Evolutionary conservation across 768 basidiomycete species (phyloP), one percentile per base, ranked within the genome.

Genomic region (Tephrocybe sp.): DNA sequence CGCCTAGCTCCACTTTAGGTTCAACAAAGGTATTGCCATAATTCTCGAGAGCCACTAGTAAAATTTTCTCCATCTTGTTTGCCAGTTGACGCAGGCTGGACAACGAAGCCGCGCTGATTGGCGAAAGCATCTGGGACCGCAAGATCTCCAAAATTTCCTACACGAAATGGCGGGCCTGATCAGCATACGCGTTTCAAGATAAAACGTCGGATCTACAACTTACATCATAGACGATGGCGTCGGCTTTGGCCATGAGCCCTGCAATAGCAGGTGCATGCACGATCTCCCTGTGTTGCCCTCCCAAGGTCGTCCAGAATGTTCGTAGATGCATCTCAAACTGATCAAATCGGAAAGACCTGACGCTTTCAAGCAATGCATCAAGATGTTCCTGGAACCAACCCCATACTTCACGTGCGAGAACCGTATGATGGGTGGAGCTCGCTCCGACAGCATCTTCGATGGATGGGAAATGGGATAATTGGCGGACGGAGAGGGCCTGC

Each of bases 311-410:
- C 93, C 93, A 95, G 71, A 94, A 95, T 10, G 84, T 79, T 40
- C 91, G 82, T 37, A 93, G 68, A 60, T 91, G 82, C 71, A 91
- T 80, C 66, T 94, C 91, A 61, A 93, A 93, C 66, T 91, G 88
- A 67, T 94, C 92, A 58, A 92, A 89, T 31, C 90, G 78, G 72
- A 86, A 88, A 15, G 79, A 71, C 47, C 88, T 74, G 36, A 92
- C 81, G 58, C 80, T 85, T 57, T 91, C 88, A 25, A 93, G 69
- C 40, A 94, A 75, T 0, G 84, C 73, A 67, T 94, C 91, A 53
- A 93, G 75, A 71, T 95, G 93, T 49, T 91, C 87, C 65, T 89
- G 86, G 75, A 95, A 95, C 85, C 89, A 91, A 24, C 75, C 78
- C 93, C 93, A 95, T 5, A 91, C 88, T 65, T 91, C 89, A 57